Evolutionary conservation across 768 basidiomycete genomes (phyloP).

Genomic region (Sporobolomyces pararoseus): DNA sequence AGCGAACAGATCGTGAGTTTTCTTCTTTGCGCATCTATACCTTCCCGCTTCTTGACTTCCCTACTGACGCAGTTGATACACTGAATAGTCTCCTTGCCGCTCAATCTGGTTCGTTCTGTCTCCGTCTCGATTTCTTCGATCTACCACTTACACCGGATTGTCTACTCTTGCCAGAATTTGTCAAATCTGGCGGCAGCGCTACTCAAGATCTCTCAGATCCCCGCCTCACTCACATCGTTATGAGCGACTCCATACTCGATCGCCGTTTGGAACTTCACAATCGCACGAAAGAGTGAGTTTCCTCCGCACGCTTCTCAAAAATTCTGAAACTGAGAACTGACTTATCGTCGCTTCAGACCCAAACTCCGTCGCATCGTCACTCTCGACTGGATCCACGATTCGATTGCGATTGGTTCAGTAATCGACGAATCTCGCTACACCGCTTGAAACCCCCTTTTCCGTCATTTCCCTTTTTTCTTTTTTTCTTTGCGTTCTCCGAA

Average conservation of each 20-base stretch:
- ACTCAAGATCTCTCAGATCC: conserved; percentile 63
- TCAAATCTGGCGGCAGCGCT: conserved; percentile 67
- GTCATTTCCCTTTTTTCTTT: not conserved
- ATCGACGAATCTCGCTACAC: conserved; percentile 26
- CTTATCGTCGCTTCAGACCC: conserved; percentile 12
- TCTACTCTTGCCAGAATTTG: conserved; percentile 48
- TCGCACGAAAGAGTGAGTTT: conserved; percentile 25
- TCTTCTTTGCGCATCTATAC: conserved; percentile 1
- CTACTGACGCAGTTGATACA: not conserved
- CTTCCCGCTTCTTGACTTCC: too few relatives aligned
- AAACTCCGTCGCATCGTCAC: conserved; percentile 32
- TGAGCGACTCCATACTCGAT: conserved; percentile 46
- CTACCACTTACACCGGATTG: not conserved
- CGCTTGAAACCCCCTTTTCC: conserved; percentile 1
- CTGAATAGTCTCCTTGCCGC: conserved; percentile 11
- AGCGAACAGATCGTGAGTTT: conserved; percentile 58
- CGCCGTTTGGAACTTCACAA: conserved; percentile 18
- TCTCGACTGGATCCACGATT: conserved; percentile 22
- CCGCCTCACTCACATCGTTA: conserved; percentile 77
- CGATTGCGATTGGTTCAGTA: not conserved
- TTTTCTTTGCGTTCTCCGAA: not conserved
- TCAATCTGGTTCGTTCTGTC: too few relatives aligned
- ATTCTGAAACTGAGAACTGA: not conserved
- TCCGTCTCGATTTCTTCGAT: not conserved
- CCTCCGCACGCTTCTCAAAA: not conserved